These are phyloP conservation scores for Fragilaria crotonensis DNA, from an alignment of 108 stramenopile genomes.

Conservation along the genomic window DNA sequence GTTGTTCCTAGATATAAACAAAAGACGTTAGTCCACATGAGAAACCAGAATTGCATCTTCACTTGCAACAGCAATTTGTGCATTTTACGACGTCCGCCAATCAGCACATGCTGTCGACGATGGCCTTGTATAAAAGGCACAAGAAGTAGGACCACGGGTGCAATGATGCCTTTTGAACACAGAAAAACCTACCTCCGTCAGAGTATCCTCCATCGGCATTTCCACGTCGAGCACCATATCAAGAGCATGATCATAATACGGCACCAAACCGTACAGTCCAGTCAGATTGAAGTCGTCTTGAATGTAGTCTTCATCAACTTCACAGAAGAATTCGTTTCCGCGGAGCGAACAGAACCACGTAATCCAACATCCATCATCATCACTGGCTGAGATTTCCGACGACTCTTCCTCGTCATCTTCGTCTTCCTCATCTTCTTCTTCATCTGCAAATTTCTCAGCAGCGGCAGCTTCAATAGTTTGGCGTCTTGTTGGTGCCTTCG, in stretches of 20 bases:
- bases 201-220: constrained; percentile 85
- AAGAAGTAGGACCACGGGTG: constrained; percentile 1
- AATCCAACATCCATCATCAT: constrained; percentile 98
- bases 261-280: constrained; percentile 87
- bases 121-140: neutral
- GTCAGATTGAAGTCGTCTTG: constrained; percentile 99
- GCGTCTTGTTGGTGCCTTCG: neutral
- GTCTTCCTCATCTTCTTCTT: constrained; percentile 45
- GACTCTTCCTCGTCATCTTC: constrained; percentile 81
- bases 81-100: neutral
- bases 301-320: constrained; percentile 98
- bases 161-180: too few relatives aligned
- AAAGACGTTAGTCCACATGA: too few relatives aligned
- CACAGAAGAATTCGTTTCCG: constrained; percentile 97
- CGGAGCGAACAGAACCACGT: constrained; percentile 95
- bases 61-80: neutral
- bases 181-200: constrained; percentile 54
- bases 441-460: constrained; percentile 22
- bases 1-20: constrained; percentile 77
- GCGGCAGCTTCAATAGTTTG: neutral
- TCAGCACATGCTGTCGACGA: neutral
- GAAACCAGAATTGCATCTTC: too few relatives aligned
- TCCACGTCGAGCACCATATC: constrained; percentile 99
- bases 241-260: constrained; percentile 98
- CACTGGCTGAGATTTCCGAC: constrained; percentile 76